These are phyloP conservation scores for Leptomonas seymouri DNA, from an alignment of 208 protist genomes.

Conservation along the genomic window DNA sequence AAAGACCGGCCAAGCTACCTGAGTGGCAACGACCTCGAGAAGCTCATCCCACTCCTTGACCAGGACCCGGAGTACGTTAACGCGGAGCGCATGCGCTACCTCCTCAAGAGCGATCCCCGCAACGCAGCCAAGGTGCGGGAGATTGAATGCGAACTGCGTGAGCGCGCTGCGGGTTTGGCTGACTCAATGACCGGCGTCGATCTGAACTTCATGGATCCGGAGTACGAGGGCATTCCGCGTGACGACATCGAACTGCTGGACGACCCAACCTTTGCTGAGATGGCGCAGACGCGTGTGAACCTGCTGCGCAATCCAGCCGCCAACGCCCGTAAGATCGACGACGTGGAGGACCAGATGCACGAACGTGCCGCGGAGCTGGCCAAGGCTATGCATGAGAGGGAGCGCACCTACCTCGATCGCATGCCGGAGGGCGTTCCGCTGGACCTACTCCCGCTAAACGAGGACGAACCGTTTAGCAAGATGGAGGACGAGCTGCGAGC, in stretches of 20 bases:
- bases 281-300: conserved; percentile 44
- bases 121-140: conserved; percentile 57
- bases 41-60: conserved; percentile 53
- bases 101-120: conserved; percentile 65
- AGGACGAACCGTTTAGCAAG: conserved; percentile 51
- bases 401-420: conserved; percentile 66
- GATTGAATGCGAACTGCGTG: conserved; percentile 46
- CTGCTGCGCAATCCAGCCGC: conserved; percentile 50
- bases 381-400: conserved; percentile 46
- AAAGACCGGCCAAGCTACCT: conserved; percentile 69
- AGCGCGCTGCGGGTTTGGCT: conserved; percentile 37
- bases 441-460: conserved; percentile 65
- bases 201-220: conserved; percentile 59
- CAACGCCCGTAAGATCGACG: conserved; percentile 69
- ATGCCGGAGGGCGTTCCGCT: conserved; percentile 70
- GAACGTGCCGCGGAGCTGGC: conserved; percentile 60
- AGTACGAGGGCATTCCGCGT: conserved; percentile 76
- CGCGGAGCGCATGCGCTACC: conserved; percentile 51
- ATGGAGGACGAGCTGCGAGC: conserved; percentile 69
- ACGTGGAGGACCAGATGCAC: conserved; percentile 73
- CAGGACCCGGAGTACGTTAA: conserved; percentile 47
- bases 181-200: conserved; percentile 38
- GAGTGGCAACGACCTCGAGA: conserved; percentile 40
- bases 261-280: conserved; percentile 49
- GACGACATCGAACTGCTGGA: conserved; percentile 56